phyloP scores from a whole-genome alignment of 371 early-diverging fungal species.

The Batkoa obscura region DNA sequence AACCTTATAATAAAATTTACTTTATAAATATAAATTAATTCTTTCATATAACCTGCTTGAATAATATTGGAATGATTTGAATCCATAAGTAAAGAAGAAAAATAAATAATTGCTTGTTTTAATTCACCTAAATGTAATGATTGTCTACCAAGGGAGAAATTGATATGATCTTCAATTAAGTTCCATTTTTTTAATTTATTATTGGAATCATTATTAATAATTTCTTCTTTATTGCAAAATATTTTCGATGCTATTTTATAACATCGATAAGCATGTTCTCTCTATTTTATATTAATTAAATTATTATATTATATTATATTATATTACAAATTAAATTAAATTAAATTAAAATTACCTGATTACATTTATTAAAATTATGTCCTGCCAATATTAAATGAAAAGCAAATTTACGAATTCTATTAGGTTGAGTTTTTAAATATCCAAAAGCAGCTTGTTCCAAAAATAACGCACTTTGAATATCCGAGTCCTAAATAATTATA shows the following conservation, averaged over 20 bases:
- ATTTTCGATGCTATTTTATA: conserved; percentile 40
- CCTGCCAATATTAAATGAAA: conserved; percentile 78
- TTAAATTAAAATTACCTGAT: conserved; percentile 17
- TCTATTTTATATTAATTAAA: conserved; percentile 15
- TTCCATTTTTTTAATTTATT: conserved; percentile 44
- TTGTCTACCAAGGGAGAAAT: conserved; percentile 69
- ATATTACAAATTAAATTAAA: background rate
- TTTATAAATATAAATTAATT: conserved; percentile 58
- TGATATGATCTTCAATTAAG: conserved; percentile 63
- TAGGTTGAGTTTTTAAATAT: conserved; percentile 30
- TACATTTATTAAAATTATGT: conserved; percentile 53
- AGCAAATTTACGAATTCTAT: conserved; percentile 63
- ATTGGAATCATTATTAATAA: background rate
- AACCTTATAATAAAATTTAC: conserved; percentile 11
- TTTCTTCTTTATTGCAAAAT: conserved; percentile 5
- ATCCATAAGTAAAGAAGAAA: conserved; percentile 39
- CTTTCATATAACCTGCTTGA: conserved; percentile 50
- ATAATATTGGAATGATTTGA: conserved; percentile 40
- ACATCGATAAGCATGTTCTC: conserved; percentile 53
- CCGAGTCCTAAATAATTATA: conserved; percentile 22
- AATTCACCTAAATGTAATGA: conserved; percentile 34
- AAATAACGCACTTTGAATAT: conserved; percentile 54
- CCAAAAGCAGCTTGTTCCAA: conserved; percentile 79
- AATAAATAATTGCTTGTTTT: conserved; percentile 32
- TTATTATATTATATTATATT: background rate